These are phyloP conservation scores for Heterobasidion occidentale DNA, from an alignment of 1,284 basidiomycete species.

Conservation along the genomic window DNA sequence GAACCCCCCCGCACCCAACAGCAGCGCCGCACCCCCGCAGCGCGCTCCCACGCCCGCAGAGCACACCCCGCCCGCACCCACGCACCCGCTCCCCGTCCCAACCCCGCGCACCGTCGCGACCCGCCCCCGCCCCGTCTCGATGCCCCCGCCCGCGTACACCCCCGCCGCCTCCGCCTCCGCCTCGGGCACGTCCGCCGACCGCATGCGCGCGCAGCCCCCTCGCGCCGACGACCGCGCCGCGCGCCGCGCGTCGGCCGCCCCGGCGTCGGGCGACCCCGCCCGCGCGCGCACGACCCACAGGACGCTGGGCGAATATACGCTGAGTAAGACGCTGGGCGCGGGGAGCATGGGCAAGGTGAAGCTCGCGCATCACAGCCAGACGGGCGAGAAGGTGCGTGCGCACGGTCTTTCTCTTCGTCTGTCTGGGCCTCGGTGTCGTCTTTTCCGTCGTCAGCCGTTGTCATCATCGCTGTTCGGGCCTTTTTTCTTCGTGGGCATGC, in stretches of 20 bases:
- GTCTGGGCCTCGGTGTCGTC: not conserved
- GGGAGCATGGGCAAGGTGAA: conserved; percentile 99
- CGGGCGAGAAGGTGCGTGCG: conserved; percentile 84
- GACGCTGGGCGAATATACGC: conserved; percentile 88
- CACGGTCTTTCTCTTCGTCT: not conserved
- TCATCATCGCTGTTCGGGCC: not conserved
- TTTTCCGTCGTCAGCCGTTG: not conserved
- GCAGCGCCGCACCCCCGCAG: not conserved
- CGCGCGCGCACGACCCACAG: conserved; percentile 41
- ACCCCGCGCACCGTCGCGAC: conserved; percentile 14
- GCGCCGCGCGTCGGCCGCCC: conserved; percentile 18
- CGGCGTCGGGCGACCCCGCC: conserved; percentile 12
- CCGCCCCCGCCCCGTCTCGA: conserved; percentile 54
- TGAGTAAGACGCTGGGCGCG: conserved; percentile 95
- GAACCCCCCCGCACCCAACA: too few species aligned
- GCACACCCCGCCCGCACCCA: conserved; percentile 7
- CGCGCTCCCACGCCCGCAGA: not conserved
- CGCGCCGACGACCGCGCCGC: conserved; percentile 24
- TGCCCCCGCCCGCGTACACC: conserved; percentile 52
- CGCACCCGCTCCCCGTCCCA: conserved; percentile 8
- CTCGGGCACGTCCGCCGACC: conserved; percentile 23
- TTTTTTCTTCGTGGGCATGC: too few species aligned
- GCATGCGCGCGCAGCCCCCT: conserved; percentile 17
- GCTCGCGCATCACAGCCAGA: conserved; percentile 83
- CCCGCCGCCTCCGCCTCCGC: conserved; percentile 22